A percentile compares a stretch with the other conserved stretches of the same genome.
Conservation (phyloP, 495 filamentous ascomycete species). For the Letharia columbiana region DNA sequence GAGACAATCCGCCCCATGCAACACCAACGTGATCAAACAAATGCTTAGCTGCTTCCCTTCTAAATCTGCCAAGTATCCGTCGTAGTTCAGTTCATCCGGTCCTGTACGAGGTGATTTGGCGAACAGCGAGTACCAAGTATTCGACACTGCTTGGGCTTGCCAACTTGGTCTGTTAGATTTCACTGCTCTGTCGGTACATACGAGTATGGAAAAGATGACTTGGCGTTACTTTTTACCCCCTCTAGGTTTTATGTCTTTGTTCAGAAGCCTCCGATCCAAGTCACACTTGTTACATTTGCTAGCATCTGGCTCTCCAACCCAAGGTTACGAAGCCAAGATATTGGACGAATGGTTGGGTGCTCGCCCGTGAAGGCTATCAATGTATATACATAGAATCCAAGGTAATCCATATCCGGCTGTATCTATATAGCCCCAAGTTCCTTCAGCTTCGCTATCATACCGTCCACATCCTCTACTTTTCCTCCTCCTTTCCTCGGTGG, state of each 20-base stretch:
- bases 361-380: not conserved
- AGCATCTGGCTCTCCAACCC: no score
- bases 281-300: no score
- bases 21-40: not conserved
- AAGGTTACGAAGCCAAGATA: not conserved
- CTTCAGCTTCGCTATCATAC: constrained; percentile 84
- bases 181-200: no score
- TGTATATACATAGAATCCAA: constrained; percentile 11
- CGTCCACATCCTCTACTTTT: constrained; percentile 95
- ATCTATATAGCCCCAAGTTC: constrained; percentile 80
- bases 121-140: not conserved
- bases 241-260: no score
- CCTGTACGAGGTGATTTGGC: not conserved
- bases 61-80: not conserved
- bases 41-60: not conserved
- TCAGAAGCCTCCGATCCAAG: not conserved
- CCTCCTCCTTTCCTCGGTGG: constrained; percentile 82
- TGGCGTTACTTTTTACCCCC: no score
- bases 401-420: not conserved
- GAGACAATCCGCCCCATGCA: not conserved
- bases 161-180: no score
- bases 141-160: no score
- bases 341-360: not conserved
- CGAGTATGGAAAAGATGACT: no score
- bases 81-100: not conserved